A percentile compares a stretch with the other conserved stretches of the same genome.
These are phyloP conservation scores for Arthrinium puccinioides DNA, from an alignment of 2,329 filamentous ascomycete species.

Conservation along the genomic window DNA sequence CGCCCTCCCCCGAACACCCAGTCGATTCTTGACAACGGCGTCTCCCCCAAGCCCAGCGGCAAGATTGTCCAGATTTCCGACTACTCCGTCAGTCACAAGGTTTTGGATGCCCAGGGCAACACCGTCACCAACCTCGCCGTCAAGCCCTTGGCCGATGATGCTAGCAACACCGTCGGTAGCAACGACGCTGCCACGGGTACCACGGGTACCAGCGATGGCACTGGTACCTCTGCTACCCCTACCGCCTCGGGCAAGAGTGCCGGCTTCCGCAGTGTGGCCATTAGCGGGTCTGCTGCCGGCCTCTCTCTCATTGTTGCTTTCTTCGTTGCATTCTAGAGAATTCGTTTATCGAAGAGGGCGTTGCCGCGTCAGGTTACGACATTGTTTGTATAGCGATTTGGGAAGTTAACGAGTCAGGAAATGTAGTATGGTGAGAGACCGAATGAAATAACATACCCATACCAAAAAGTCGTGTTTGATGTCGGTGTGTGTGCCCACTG, in stretches of 20 bases:
- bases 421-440: background rate
- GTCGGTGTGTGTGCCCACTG: background rate
- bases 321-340: slow-evolving; percentile 1
- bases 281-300: slow-evolving; percentile 1
- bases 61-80: slow-evolving; percentile 62
- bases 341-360: background rate
- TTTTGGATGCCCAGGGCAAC: slow-evolving; percentile 33
- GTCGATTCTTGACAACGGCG: slow-evolving; percentile 69
- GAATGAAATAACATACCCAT: background rate
- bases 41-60: slow-evolving; percentile 55
- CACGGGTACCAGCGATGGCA: slow-evolving; percentile 1
- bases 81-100: slow-evolving; percentile 45
- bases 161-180: slow-evolving; percentile 13
- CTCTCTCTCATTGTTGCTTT: slow-evolving; percentile 1
- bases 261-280: slow-evolving; percentile 1
- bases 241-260: background rate
- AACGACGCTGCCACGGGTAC: slow-evolving; percentile 3
- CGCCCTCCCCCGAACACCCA: slow-evolving; percentile 58
- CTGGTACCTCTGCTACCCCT: background rate
- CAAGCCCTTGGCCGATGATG: slow-evolving; percentile 15
- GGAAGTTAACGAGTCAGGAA: background rate
- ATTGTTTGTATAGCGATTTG: background rate
- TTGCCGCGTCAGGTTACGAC: background rate
- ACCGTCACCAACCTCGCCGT: slow-evolving; percentile 39
- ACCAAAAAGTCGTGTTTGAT: background rate